Base-by-base conservation (phyloP, 2,329 filamentous ascomycete species). In the Penicillium sp. region DNA sequence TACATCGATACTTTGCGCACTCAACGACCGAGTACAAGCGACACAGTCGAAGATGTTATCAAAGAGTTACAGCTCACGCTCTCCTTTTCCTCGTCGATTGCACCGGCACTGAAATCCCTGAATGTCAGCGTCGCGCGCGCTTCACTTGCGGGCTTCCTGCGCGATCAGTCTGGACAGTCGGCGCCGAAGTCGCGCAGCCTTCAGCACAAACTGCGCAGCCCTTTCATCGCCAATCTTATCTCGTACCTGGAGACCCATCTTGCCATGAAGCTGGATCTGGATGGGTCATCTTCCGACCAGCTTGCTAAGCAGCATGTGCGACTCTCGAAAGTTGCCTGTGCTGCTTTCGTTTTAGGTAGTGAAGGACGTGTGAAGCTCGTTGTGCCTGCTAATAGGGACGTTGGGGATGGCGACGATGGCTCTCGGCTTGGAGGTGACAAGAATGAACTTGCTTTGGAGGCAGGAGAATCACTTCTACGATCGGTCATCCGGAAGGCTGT, bases 361-460 rank as follows among this genome's bases (percentile, higher is more conserved):
- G 70, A 72, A 17, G 70, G 70, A 9, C 62, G 63, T 42, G 54
- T 72, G 51, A 72, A 72, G 51, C 49, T 72, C 15, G 62, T 68
- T 53, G 65, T 60, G 7, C 43, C 56, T 22, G 48, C 48, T 24
- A 56, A 57, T 29, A 56, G 55, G n/a, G 52, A 57, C 9, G 53
- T 48, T 15, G 39, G 31, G 21, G 56, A 53, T 19, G 57, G 13
- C 1, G 24, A 56, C 10, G 57, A 59, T 6, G 47, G 43, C 6
- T 34, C 38, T n/a, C 60, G 37, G 31, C 52, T 52, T 35, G 53
- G 9, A 32, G 15, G 35, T 1, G 19, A 21, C 2, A 17, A 32
- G 4, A 21, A 32, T 17, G 10, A 33, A 21, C 52, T 60, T 40
- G 56, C 63, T 46, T 59, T 66, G 39, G 58, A 51, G 15, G 67